These are phyloP conservation scores for Alectoria sarmentosa DNA, from an alignment of 495 filamentous ascomycete genomes.

Conservation along the genomic window DNA sequence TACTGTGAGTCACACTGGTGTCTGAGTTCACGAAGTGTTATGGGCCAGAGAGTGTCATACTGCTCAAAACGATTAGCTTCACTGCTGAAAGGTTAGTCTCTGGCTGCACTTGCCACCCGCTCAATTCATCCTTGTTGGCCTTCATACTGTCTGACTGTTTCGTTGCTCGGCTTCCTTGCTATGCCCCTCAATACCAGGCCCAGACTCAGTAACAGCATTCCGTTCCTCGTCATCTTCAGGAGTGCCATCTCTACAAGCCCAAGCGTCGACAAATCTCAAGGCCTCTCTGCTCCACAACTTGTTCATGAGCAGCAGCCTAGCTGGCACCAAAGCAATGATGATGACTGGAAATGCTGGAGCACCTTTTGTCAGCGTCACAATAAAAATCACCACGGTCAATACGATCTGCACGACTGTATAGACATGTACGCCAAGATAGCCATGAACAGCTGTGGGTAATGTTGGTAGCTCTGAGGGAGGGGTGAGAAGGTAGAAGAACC, in stretches of 20 bases:
- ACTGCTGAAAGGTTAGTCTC: neutral
- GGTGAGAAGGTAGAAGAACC: constrained; percentile 56
- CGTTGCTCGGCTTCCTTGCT: neutral
- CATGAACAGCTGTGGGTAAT: constrained; percentile 41
- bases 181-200: neutral
- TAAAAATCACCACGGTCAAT: constrained; percentile 55
- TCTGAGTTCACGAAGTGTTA: neutral
- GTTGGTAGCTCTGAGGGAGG: constrained; percentile 57
- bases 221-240: constrained; percentile 54
- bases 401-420: constrained; percentile 58
- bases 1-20: neutral
- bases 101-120: neutral
- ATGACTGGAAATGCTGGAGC: constrained; percentile 62
- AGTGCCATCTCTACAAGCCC: constrained; percentile 63
- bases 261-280: constrained; percentile 57
- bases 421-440: constrained; percentile 52
- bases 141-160: neutral
- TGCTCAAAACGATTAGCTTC: neutral
- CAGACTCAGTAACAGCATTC: neutral
- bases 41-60: neutral
- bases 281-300: constrained; percentile 54
- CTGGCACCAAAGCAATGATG: constrained; percentile 59
- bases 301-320: constrained; percentile 57
- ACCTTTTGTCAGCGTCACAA: constrained; percentile 55
- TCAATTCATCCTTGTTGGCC: neutral